Evolutionary conservation across 1,284 basidiomycete genomes (phyloP).

Genomic region (Amylostereum chailletii): DNA sequence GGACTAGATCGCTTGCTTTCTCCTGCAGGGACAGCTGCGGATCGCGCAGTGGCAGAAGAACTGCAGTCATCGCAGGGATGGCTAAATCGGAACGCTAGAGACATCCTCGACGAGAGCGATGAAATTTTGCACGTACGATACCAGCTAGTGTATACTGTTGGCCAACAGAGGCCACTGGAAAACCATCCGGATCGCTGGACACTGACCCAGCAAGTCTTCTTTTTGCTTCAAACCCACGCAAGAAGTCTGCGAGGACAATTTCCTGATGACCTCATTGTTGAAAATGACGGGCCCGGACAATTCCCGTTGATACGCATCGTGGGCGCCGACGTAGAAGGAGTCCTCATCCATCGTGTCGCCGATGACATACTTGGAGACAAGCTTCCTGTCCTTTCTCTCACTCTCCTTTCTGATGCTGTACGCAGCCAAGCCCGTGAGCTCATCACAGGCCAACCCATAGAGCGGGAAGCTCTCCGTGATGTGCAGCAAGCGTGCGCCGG

Average conservation of each 20-base stretch:
- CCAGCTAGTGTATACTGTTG: conserved; percentile 41
- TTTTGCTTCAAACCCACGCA: conserved; percentile 11
- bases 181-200: conserved; percentile 39
- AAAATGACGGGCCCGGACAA: neutral
- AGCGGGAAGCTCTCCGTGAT: too few species aligned
- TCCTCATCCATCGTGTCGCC: conserved; percentile 1
- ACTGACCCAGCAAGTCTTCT: conserved; percentile 30
- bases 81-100: conserved; percentile 26
- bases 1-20: conserved; percentile 23
- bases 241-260: conserved; percentile 1
- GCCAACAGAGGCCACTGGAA: conserved; percentile 30
- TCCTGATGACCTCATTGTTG: conserved; percentile 5
- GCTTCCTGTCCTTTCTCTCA: neutral
- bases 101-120: conserved; percentile 47
- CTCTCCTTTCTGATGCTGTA: too few species aligned
- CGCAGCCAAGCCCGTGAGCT: too few species aligned
- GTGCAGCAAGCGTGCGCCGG: too few species aligned
- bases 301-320: conserved; percentile 13
- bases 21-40: too few species aligned
- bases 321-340: neutral
- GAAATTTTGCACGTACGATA: conserved; percentile 40
- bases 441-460: too few species aligned
- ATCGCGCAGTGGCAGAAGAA: conserved; percentile 2
- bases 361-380: conserved; percentile 4
- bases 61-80: conserved; percentile 24